Evolutionary conservation across 352 stramenopile genomes (phyloP), one percentile per base, ranked within the genome.

Genomic region (Globisporangium sylvaticum): DNA sequence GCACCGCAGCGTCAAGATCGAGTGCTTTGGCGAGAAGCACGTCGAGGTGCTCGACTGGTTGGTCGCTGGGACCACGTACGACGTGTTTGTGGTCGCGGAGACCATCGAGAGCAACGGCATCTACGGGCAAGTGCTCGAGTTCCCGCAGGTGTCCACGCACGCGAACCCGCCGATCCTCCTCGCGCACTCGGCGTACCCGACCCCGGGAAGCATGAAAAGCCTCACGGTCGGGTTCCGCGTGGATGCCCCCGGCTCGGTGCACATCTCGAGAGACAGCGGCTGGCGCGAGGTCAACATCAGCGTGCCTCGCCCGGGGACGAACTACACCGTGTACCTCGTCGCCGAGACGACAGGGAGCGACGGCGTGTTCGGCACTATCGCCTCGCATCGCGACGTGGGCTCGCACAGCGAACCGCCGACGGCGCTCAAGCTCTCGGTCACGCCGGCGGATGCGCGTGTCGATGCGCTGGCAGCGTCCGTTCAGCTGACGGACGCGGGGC

Each of bases 311-410:
- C 62, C 82, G 12, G 80, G 79, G 6, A 57, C 66, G 0, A 90
- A 89, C 65, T 92, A 93, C 72, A 91, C 83, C 0, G 70, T 93
- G n/a, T 74, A 86, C 57, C 62, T 95, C 12, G 84, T 92, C 10
- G 89, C 87, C 0, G 87, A 95, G 65, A 95, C 84, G 0, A 74
- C 70, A 9, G 65, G 60, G 42, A 93, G 84, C 44, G 81, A 87
- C 18, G 87, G 87, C 3, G 84, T 93, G 24, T 95, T 84, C 58
- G 87, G 87, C 0, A 83, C 72, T 9, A 84, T 95, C 20, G 87
- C 87, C 2, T 80, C 72, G 8, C 83, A 92, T 31, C 32, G 71
- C n/a, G 61, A 75, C 1, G 83, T 95, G 8, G 70, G 71, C 22
- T 81, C 81, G 31, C 80, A 92, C n/a, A 69, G 66, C 2, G 68